phyloP scores from a whole-genome alignment of 164 flowering plant genomes.

The Macadamia integrifolia region DNA sequence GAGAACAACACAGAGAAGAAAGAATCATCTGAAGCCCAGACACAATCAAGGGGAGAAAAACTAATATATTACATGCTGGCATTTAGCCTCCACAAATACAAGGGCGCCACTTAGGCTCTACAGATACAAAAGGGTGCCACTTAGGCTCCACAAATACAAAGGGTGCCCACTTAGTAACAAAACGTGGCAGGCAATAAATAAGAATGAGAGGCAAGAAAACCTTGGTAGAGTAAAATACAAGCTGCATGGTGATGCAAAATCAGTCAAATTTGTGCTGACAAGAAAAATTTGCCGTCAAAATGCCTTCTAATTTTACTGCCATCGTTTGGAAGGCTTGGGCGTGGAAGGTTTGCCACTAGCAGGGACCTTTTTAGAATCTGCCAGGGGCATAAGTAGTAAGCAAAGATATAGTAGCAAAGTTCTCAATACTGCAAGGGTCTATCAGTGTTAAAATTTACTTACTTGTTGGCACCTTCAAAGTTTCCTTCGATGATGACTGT shows the following conservation, averaged over 20 bases:
- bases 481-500: conserved; percentile 4
- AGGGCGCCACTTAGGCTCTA: too few relatives aligned
- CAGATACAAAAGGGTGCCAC: too few relatives aligned
- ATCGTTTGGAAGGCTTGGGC: conserved; percentile 10
- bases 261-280: background rate
- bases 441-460: background rate
- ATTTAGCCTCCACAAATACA: too few relatives aligned
- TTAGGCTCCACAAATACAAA: too few relatives aligned
- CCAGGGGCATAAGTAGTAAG: background rate
- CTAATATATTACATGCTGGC: too few relatives aligned
- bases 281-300: background rate
- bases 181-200: background rate
- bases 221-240: background rate
- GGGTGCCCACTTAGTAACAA: background rate
- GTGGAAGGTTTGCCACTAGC: conserved; percentile 7
- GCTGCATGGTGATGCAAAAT: background rate
- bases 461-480: conserved; percentile 17
- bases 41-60: too few relatives aligned
- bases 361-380: conserved; percentile 18
- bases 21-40: too few relatives aligned
- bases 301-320: conserved; percentile 10
- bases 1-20: too few relatives aligned
- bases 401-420: background rate
- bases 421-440: background rate
- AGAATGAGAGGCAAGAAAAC: conserved; percentile 9